phyloP scores from a whole-genome alignment of 2,329 filamentous ascomycete species.

The Penicillium sclerotiorum region DNA sequence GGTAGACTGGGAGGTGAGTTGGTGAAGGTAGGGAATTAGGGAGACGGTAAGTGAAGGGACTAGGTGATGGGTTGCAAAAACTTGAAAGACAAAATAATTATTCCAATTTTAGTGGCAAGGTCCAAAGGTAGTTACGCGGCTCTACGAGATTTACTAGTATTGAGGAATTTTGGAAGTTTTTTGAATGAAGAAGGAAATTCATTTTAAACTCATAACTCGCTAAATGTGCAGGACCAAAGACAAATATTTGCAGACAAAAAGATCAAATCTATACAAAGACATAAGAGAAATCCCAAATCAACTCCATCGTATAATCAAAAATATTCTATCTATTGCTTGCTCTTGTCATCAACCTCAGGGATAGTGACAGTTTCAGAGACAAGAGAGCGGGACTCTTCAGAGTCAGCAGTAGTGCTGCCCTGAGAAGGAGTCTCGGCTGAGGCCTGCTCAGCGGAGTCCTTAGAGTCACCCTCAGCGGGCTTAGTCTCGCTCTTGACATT shows the following conservation, averaged over 20 bases:
- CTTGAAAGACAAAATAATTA: too few species aligned
- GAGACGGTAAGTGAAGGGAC: too few species aligned
- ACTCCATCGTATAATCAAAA: background rate
- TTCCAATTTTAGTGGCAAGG: too few species aligned
- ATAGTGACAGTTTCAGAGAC: background rate
- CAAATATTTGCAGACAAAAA: too few species aligned
- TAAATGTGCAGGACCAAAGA: background rate
- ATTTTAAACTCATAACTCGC: too few species aligned
- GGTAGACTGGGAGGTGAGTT: too few species aligned
- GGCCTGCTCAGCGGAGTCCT: background rate
- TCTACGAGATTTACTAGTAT: too few species aligned
- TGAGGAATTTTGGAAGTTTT: too few species aligned
- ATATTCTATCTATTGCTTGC: background rate
- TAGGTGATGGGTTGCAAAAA: too few species aligned
- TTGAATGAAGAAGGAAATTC: too few species aligned
- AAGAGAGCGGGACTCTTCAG: background rate
- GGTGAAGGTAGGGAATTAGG: too few species aligned
- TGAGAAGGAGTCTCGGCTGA: background rate
- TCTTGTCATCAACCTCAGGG: background rate
- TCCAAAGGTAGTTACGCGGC: too few species aligned
- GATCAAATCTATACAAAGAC: background rate
- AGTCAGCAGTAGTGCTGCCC: background rate
- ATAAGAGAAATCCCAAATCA: background rate
- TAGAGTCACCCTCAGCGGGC: background rate
- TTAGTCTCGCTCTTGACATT: background rate